These are phyloP conservation scores for Myxozyma monticola DNA, from an alignment of 805 yeast genomes.

Conservation along the genomic window DNA sequence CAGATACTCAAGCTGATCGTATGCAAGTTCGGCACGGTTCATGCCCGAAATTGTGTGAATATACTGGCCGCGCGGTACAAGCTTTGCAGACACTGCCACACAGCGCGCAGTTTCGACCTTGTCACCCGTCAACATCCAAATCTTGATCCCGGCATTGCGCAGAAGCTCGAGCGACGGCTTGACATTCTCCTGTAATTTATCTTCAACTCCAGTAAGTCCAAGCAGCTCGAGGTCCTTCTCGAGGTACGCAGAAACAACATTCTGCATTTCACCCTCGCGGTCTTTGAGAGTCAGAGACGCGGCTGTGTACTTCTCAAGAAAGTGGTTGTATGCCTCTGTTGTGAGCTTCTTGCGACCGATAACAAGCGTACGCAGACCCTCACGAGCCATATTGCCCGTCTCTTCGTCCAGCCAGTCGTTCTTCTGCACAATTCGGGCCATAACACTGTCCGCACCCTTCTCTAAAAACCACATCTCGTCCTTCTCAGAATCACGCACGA, in stretches of 20 bases:
- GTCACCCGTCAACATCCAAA: slow-evolving; percentile 99
- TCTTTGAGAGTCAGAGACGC: slow-evolving; percentile 78
- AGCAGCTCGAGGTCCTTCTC: slow-evolving; percentile 82
- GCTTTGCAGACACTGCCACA: slow-evolving; percentile 92
- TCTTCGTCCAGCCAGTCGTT: slow-evolving; percentile 99
- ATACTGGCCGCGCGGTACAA: slow-evolving; percentile 90
- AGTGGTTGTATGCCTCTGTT: slow-evolving; percentile 56
- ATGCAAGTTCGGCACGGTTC: slow-evolving; percentile 60
- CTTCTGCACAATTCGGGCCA: slow-evolving; percentile 75
- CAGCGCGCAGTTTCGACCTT: slow-evolving; percentile 98
- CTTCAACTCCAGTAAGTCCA: slow-evolving; percentile 97
- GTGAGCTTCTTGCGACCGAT: slow-evolving; percentile 80
- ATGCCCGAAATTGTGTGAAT: slow-evolving; percentile 81
- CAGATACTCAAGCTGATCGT: slow-evolving; percentile 72
- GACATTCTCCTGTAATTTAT: slow-evolving; percentile 86
- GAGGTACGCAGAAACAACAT: slow-evolving; percentile 63
- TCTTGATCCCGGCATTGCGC: slow-evolving; percentile 94
- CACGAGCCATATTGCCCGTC: slow-evolving; percentile 96
- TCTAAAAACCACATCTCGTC: slow-evolving; percentile 81
- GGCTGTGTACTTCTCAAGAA: slow-evolving; percentile 60
- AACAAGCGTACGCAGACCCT: slow-evolving; percentile 92
- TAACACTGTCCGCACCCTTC: slow-evolving; percentile 97
- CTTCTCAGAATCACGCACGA: slow-evolving; percentile 60
- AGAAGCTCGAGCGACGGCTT: slow-evolving; percentile 87
- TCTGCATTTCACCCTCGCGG: slow-evolving; percentile 74